Percentiles rank a stretch among this genome's conserved stretches.
Conservation (phyloP, 202 grass and related monocot species). For the Eragrostis tef region DNA sequence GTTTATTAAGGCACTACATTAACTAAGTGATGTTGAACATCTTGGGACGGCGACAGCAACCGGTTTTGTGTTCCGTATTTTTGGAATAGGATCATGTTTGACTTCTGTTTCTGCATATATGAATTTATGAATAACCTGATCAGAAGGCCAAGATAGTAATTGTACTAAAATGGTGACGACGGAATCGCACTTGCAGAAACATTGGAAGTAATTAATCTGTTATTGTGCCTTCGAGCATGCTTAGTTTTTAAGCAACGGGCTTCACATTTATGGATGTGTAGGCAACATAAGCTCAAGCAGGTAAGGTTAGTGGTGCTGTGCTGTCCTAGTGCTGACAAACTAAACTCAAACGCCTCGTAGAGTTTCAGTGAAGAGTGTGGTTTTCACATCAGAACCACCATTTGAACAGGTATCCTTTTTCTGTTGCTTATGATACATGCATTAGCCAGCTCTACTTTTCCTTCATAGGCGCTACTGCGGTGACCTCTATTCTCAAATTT, state of each 20-base stretch:
- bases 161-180: constrained; percentile 19
- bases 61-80: constrained; percentile 26
- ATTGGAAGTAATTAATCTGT: constrained; percentile 12
- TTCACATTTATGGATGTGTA: constrained; percentile 41
- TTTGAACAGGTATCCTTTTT: constrained; percentile 12
- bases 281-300: constrained; percentile 44
- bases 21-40: constrained; percentile 20
- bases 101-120: constrained; percentile 8
- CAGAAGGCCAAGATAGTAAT: constrained; percentile 7
- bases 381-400: constrained; percentile 18
- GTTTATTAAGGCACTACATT: not conserved
- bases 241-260: constrained; percentile 23
- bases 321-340: constrained; percentile 43
- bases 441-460: not conserved
- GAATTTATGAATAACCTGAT: constrained; percentile 17
- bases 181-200: constrained; percentile 27
- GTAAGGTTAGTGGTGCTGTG: constrained; percentile 35
- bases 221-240: constrained; percentile 36
- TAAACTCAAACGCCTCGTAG: not conserved
- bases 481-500: not conserved
- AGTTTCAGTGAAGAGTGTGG: constrained; percentile 23
- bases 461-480: not conserved
- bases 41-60: not conserved
- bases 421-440: constrained; percentile 8
- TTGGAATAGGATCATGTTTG: constrained; percentile 25